Base-by-base conservation (phyloP, 129 eudicot species). In the Chrysanthemum makinoi region DNA sequence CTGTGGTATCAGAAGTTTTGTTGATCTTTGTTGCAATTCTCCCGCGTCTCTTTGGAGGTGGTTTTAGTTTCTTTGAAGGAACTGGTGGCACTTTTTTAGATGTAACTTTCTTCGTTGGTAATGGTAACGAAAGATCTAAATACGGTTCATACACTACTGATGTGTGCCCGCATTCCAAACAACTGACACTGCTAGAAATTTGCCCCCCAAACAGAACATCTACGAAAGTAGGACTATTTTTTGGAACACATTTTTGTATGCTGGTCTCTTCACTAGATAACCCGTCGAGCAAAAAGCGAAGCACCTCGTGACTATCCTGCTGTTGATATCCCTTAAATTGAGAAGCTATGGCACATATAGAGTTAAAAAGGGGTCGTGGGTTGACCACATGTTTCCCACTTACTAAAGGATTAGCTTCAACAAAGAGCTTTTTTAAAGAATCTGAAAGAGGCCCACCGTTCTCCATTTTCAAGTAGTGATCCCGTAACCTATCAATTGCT, bases 301-400 rank as follows among this genome's bases (percentile, higher is more conserved):
- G 97, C 77, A 91, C 73, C 76, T 91, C 97, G 39, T 91, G 97
- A 75, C 97, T 88, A 78, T 91, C 97, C 24, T 91, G 96, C 69
- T 91, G 97, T 65, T 88, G 93, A 53, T 62, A 85, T 66, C 97
- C 97, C 83, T 83, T 88, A 73, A 91, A 91, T 65, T 91, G 97
- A 28, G 97, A 87, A 77, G 96, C 86, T 74, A 84, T 84, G 3
- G 80, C 61, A 73, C 96, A 86, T 52, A 91, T 62, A 72, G 85
- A 80, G 46, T 91, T 91, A 54, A 91, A 86, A n/a, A 91, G 74
- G 46, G 96, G 62, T 66, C 77, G 82, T 12, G 97, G 97, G 78
- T 80, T 88, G 57, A 88, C 55, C 3, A 73, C 87, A 69, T 69
- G 70, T 76, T 77, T 86, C 28, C 18, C 52, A 57, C 83, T 82